Base-by-base conservation (phyloP, 371 early-diverging fungal genomes). In the Mortierella sp. region DNA sequence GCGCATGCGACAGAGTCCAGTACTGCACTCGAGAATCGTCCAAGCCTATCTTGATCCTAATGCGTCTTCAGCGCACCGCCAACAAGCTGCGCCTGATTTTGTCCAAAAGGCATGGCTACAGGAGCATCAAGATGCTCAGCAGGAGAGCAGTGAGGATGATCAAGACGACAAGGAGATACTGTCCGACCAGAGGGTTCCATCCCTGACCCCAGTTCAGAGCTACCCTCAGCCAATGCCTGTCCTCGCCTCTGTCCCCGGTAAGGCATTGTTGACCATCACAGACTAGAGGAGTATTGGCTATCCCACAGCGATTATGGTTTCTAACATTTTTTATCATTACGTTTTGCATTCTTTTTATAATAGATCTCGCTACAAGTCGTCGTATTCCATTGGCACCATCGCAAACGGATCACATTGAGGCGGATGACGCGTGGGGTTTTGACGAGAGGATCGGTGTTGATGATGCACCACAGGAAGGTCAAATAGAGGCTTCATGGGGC, bases 1-100 rank as follows among this genome's bases (percentile, higher is more conserved):
- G n/a, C 64, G 76, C 24, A 69, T 76, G 70, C 64, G 70, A 5
- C 76, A 69, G 39, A 69, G 70, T 24, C 70, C 76, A 11, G 58
- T 61, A 15, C 60, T 63, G 15, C 60, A 60, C 12, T 76, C 76
- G 6, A 69, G 49, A 37, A 60, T 76, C 26, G 76, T 76, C 6
- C 56, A 69, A 56, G 76, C 76, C 4, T 76, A 76, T 50, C 61
- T 76, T 7, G 65, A 64, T 31, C 76, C 76, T 3, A 34, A 49
- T 54, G 55, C 59, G 0, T 60, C 72, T 3, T 37, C 49, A 17
- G 24, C 41, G 6, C 67, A 53, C n/a, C 61, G 23, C 1, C 64
- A 59, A 32, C 57, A 56, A 24, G 30, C 64, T 50, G 46, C 62
- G 14, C 32, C 76, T 12, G 70, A 64, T 9, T 50, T 52, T 48